Base-by-base conservation (phyloP, 148 eudicot species). In the Pharnaceum exiguum region DNA sequence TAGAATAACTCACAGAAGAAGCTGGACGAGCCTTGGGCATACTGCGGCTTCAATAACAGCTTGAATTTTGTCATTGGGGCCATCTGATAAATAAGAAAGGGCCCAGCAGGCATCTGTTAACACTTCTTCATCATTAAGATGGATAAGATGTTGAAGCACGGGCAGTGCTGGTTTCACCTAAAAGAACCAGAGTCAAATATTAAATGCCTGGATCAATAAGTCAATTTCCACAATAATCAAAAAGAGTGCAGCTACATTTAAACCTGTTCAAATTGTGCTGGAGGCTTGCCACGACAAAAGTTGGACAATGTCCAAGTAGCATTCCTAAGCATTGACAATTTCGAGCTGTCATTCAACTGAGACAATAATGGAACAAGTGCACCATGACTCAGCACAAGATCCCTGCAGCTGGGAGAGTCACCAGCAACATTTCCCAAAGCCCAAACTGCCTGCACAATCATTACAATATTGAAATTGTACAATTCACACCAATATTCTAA, bases 31-130 rank as follows among this genome's bases (percentile, higher is more conserved):
- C 61, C 95, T 81, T 55, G 71, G 80, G 60, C 93, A 90, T 44
- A 87, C 95, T 59, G 89, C 87, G 45, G 93, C 86, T 32, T 90
- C 93, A 76, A 87, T 87, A 46, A 90, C 97, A 27, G 95, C 85
- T 77, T 90, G 97, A 66, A 87, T 90, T 84, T 80, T 87, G 61
- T 90, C 95, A 80, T 90, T 90, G 39, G 93, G 82, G 9, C 97
- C 97, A 68, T 90, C 93, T 46, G 95, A 90, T 60, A 87, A 86
- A 82, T 87, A 90, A 33, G 97, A 90, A 42, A 90, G 97, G 36
- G 95, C 97, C 95, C 97, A 90, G 63, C 91, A 86, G 33, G 97
- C 89, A 80, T 87, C 95, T 23, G 95, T 90, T 27, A 90, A 65
- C 57, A 90, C 97, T 77, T 90, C 97, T 67, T 84, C 97, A 55